Base-by-base conservation (phyloP, 139 green algal species). In the Diplosphaera chodatii region DNA sequence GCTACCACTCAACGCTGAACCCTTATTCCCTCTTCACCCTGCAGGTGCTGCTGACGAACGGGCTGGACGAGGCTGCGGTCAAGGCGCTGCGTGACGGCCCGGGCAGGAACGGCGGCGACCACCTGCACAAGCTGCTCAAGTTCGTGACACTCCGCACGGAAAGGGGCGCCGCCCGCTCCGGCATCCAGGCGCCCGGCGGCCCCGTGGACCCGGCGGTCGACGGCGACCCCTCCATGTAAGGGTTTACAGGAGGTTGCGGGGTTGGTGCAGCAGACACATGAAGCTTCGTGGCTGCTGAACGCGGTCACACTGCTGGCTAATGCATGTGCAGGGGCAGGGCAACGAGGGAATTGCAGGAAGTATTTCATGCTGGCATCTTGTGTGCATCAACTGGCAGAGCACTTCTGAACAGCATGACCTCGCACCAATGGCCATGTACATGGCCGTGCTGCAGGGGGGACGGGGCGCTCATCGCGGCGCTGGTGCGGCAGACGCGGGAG, bases 181-280 rank as follows among this genome's bases (percentile, higher is more conserved):
- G 87, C 41, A 82, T 94, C 69, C 72, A 77, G 4, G 70, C 78
- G 23, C 70, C 94, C 69, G 89, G 89, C 0, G 89, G 89, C 1
- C 34, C 77, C 8, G 85, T 81, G 70, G 80, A 91, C 75, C 70
- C 83, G 15, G 64, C 63, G 0, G n/a, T 88, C 18, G 89, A 94
- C 68, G 89, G 86, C 20, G 84, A 76, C 72, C 71, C 31, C 25
- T 70, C 32, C 64, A n/a, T n/a, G n/a, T 72, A 41, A 40, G n/a
- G n/a, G n/a, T n/a, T n/a, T n/a, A n/a, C n/a, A n/a, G n/a, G n/a
- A n/a, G n/a, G n/a, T n/a, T n/a, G n/a, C n/a, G n/a, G n/a, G n/a
- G n/a, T n/a, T n/a, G n/a, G n/a, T n/a, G n/a, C n/a, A n/a, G n/a
- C n/a, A n/a, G n/a, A n/a, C n/a, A n/a, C n/a, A n/a, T n/a, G n/a